Evolutionary conservation across 352 stramenopile genomes (phyloP).

Genomic region (Globisporangium emineosum): DNA sequence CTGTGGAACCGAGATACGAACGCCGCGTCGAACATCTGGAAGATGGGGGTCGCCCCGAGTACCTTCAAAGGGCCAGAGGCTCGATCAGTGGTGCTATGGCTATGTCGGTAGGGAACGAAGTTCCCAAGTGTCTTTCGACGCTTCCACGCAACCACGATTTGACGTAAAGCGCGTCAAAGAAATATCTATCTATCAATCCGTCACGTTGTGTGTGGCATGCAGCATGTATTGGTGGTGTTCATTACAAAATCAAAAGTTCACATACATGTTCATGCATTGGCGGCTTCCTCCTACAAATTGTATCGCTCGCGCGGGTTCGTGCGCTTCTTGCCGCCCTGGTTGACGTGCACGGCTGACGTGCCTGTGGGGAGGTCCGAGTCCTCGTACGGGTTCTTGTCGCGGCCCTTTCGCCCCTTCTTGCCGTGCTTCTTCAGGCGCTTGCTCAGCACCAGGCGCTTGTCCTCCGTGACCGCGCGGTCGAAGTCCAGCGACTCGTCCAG

Average conservation of each 20-base stretch:
- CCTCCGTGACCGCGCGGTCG: constrained; percentile 55
- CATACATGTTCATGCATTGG: neutral
- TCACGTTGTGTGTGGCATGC: neutral
- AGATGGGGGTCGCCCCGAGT: too few species aligned
- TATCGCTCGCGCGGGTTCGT: constrained; percentile 48
- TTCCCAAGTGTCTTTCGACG: too few species aligned
- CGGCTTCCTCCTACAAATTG: constrained; percentile 15
- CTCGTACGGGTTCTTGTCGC: constrained; percentile 97
- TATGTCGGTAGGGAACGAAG: too few species aligned
- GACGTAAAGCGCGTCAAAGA: too few species aligned
- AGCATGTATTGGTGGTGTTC: neutral
- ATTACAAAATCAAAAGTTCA: constrained; percentile 6
- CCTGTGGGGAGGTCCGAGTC: constrained; percentile 70
- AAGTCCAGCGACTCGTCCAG: constrained; percentile 56
- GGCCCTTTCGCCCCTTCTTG: constrained; percentile 95
- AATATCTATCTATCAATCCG: too few species aligned
- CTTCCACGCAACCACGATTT: too few species aligned
- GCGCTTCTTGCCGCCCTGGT: constrained; percentile 74
- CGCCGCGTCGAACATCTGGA: too few species aligned
- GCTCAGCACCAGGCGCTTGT: constrained; percentile 59
- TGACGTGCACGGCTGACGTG: constrained; percentile 55
- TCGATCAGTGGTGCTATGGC: too few species aligned
- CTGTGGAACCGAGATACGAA: too few species aligned
- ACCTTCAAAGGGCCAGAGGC: too few species aligned
- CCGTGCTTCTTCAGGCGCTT: constrained; percentile 92